Evolutionary conservation across 1,139 yeast genomes (phyloP).

Genomic region (Suhomyces maxii): DNA sequence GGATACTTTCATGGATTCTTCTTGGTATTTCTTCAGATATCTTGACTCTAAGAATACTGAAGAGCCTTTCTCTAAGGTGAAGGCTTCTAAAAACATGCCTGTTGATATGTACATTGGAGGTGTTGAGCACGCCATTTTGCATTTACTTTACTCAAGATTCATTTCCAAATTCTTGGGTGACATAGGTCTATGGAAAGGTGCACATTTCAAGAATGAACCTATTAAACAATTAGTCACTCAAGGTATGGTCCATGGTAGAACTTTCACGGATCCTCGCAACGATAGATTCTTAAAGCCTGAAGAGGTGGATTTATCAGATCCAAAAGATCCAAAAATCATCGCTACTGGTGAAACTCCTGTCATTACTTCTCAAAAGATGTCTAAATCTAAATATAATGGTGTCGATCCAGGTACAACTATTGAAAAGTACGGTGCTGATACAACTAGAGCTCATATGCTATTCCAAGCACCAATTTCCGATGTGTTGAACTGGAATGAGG

Average conservation of each 20-base stretch:
- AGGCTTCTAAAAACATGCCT: constrained; percentile 65
- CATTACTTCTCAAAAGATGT: constrained; percentile 84
- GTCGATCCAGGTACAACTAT: constrained; percentile 86
- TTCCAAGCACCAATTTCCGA: constrained; percentile 91
- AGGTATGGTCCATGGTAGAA: constrained; percentile 97
- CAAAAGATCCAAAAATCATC: constrained; percentile 46
- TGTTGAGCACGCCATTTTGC: constrained; percentile 93
- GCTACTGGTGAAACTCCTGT: constrained; percentile 53
- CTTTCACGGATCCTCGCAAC: constrained; percentile 67
- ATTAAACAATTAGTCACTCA: constrained; percentile 79
- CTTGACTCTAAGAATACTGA: constrained; percentile 65
- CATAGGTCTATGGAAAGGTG: constrained; percentile 53
- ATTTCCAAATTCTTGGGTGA: constrained; percentile 73
- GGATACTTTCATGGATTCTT: constrained; percentile 98
- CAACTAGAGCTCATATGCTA: constrained; percentile 89
- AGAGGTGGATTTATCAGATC: constrained; percentile 52
- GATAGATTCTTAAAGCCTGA: constrained; percentile 78
- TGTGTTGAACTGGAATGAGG: constrained; percentile 85
- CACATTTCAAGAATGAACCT: constrained; percentile 66
- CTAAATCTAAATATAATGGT: constrained; percentile 92
- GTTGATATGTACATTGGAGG: constrained; percentile 94
- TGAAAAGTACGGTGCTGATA: constrained; percentile 84
- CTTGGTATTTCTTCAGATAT: constrained; percentile 92
- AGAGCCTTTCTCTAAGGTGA: constrained; percentile 51
- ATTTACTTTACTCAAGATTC: constrained; percentile 81